These are phyloP conservation scores for Ceratocystis eucalypticola DNA, from an alignment of 2,329 filamentous ascomycete species.

Conservation along the genomic window DNA sequence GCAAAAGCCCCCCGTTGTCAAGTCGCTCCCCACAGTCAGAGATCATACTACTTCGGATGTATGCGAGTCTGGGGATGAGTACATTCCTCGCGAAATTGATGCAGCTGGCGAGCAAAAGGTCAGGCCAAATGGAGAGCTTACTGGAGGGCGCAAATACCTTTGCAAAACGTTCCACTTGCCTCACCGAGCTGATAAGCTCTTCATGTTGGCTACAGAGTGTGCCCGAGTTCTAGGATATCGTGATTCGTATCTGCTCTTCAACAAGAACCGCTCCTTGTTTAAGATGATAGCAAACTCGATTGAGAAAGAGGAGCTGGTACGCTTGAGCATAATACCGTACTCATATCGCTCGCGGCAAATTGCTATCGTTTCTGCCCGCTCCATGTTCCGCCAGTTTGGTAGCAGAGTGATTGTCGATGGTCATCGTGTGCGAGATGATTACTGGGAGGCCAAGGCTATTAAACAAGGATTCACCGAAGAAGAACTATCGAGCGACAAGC, in stretches of 20 bases:
- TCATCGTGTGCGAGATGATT: slow-evolving; percentile 85
- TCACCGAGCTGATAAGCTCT: slow-evolving; percentile 80
- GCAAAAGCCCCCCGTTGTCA: slow-evolving; percentile 53
- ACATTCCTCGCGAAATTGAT: slow-evolving; percentile 84
- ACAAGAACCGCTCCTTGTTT: slow-evolving; percentile 91
- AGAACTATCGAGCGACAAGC: slow-evolving; percentile 88
- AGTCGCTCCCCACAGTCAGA: slow-evolving; percentile 86
- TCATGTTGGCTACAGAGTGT: slow-evolving; percentile 97
- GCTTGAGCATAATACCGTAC: slow-evolving; percentile 90
- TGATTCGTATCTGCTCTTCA: slow-evolving; percentile 96
- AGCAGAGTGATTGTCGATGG: slow-evolving; percentile 86
- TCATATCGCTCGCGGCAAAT: slow-evolving; percentile 98
- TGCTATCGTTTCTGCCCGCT: slow-evolving; percentile 90
- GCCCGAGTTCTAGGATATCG: slow-evolving; percentile 85
- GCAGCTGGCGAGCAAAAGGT: slow-evolving; percentile 93
- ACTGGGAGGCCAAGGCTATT: slow-evolving; percentile 93
- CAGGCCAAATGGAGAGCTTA: slow-evolving; percentile 63
- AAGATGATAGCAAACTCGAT: slow-evolving; percentile 95
- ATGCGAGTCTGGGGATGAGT: slow-evolving; percentile 79
- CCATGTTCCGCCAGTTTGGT: slow-evolving; percentile 98
- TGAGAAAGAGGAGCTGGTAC: slow-evolving; percentile 92
- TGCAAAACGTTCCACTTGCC: slow-evolving; percentile 90
- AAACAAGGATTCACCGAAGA: slow-evolving; percentile 98
- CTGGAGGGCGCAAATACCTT: slow-evolving; percentile 74
- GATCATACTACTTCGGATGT: slow-evolving; percentile 97